These are phyloP conservation scores for Aspergillaceae sp. DNA, from an alignment of 2,329 filamentous ascomycete genomes.

Conservation along the genomic window DNA sequence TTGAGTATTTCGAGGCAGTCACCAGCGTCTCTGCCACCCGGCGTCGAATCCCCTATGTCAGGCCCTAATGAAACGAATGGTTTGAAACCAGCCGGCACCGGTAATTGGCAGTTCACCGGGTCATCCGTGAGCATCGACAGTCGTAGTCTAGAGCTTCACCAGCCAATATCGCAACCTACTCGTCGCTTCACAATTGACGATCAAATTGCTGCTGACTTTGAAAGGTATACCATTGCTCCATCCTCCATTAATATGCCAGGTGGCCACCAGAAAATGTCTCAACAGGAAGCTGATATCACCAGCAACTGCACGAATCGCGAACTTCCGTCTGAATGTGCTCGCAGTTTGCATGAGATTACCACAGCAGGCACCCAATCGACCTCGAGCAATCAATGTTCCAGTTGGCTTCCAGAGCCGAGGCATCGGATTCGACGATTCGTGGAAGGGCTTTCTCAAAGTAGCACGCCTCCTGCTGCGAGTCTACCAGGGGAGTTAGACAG, in stretches of 20 bases:
- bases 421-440: slow-evolving; percentile 5
- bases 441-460: background rate
- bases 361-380: slow-evolving; percentile 2
- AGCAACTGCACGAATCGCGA: background rate
- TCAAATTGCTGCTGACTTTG: slow-evolving; percentile 16
- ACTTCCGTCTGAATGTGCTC: background rate
- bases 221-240: background rate
- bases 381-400: slow-evolving; percentile 3
- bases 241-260: too few relatives aligned
- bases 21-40: background rate
- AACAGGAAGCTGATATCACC: background rate
- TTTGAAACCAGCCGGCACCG: too few relatives aligned
- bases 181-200: slow-evolving; percentile 20
- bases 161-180: background rate
- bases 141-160: background rate
- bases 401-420: slow-evolving; percentile 11
- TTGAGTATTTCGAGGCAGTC: background rate
- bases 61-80: too few relatives aligned
- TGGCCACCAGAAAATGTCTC: too few relatives aligned
- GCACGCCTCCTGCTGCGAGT: background rate
- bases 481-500: background rate
- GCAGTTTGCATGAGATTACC: background rate
- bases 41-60: background rate
- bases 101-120: background rate
- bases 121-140: background rate